Evolutionary conservation across 768 basidiomycete genomes (phyloP).

Genomic region (Pilatotrama ljubarskyi): DNA sequence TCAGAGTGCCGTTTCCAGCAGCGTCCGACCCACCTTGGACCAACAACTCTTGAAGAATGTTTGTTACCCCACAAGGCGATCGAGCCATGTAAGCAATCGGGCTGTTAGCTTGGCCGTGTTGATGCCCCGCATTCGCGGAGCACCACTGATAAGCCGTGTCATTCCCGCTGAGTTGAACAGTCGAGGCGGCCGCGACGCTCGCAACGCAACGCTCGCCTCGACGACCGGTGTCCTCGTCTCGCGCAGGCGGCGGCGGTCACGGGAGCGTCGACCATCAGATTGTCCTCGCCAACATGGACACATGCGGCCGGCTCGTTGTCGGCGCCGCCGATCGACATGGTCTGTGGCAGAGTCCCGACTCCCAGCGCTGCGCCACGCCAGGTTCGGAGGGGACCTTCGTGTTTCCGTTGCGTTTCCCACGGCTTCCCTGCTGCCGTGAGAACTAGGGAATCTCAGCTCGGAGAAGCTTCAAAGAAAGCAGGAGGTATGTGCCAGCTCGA

Average conservation of each 20-base stretch:
- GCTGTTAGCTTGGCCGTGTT: background rate
- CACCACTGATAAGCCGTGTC: constrained; percentile 7
- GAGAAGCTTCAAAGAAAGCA: no score
- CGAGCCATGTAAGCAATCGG: background rate
- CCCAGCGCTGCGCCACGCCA: constrained; percentile 9
- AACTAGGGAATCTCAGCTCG: background rate
- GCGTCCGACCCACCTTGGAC: constrained; percentile 3
- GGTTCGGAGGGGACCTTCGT: background rate
- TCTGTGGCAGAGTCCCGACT: background rate
- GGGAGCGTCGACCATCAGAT: background rate
- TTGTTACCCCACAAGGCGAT: constrained; percentile 4
- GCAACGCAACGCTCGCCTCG: background rate
- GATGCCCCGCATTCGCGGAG: constrained; percentile 12
- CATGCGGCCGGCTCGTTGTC: background rate
- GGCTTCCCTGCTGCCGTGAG: background rate
- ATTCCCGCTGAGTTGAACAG: background rate
- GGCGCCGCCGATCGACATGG: background rate
- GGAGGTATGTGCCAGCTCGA: no score
- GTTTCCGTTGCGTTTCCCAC: background rate
- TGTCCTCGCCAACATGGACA: background rate
- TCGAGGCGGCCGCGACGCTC: no score
- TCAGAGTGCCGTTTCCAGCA: background rate
- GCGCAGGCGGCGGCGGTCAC: no score
- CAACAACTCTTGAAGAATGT: constrained; percentile 14
- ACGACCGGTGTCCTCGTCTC: no score